Evolutionary conservation across 352 stramenopile genomes (phyloP), one percentile per base, ranked within the genome.

Genomic region (Albugo candida): DNA sequence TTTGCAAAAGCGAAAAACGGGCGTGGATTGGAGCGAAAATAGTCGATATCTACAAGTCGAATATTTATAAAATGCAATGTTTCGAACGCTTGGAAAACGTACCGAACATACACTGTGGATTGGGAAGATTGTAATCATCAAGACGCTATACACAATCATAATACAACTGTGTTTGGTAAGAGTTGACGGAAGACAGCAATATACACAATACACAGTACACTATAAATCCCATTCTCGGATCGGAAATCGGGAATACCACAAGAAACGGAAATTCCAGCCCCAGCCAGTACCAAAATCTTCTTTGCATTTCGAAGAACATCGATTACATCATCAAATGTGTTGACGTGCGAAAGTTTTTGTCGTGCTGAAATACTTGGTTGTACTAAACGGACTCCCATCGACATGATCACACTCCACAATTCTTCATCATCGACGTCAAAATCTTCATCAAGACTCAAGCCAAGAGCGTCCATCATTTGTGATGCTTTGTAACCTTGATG

Each of bases 211-310:
- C n/a, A 4, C 14, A 45, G 48, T 72, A 92, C 76, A 36, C 67
- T 87, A 59, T 94, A 94, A 41, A 92, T 92, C 47, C 81, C 81
- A 48, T 88, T 88, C 49, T 91, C 71, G 4, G 86, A 97, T 14
- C 96, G 88, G 61, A 99, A 99, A 58, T 99, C 96, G 0, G 96
- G 96, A 56, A 99, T 99, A 14, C 96, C 96, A 52, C 92, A 97
- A 5, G 83, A 95, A 12, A 96, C 92, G 10, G 77, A 95, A 47
- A 98, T 96, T n/a, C 94, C 93, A 11, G 94, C 93, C 16, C 93
- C 93, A 17, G 81, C 81, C 21, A 97, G 54, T 14, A 97, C 79
- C 18, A 97, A 73, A 45, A 97, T 91, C 47, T 93, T 92, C 41
- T 87, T 78, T 37, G 78, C 67, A 2, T 68, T 60, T 16, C 61